These are phyloP conservation scores for Mikania micrantha DNA, from an alignment of 129 eudicot genomes.

Conservation along the genomic window DNA sequence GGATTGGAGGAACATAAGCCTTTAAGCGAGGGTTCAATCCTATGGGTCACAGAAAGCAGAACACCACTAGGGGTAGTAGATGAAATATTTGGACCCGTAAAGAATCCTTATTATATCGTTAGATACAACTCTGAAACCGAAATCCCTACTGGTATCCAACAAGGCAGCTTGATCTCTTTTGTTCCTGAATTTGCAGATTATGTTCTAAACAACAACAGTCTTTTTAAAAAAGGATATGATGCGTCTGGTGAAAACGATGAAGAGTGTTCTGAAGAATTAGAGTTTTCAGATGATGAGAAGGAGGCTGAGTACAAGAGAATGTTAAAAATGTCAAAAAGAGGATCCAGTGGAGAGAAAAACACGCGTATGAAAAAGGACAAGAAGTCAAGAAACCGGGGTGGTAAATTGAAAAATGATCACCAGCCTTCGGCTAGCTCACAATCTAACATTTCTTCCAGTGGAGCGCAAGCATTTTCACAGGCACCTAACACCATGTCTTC, in stretches of 20 bases:
- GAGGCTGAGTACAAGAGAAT: slow-evolving; percentile 77
- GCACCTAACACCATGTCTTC: background rate
- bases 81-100: slow-evolving; percentile 90
- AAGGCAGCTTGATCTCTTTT: slow-evolving; percentile 64
- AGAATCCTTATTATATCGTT: slow-evolving; percentile 79
- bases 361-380: slow-evolving; percentile 32
- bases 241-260: slow-evolving; percentile 88
- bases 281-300: slow-evolving; percentile 88
- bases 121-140: slow-evolving; percentile 74
- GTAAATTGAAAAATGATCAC: slow-evolving; percentile 26
- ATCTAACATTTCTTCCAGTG: slow-evolving; percentile 10
- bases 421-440: slow-evolving; percentile 19
- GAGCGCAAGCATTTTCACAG: background rate
- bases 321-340: slow-evolving; percentile 68
- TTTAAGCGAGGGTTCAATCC: slow-evolving; percentile 73
- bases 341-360: slow-evolving; percentile 31
- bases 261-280: slow-evolving; percentile 59
- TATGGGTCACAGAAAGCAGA: slow-evolving; percentile 81
- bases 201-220: slow-evolving; percentile 53
- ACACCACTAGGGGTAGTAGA: slow-evolving; percentile 73
- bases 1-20: slow-evolving; percentile 77
- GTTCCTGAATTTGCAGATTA: slow-evolving; percentile 75
- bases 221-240: slow-evolving; percentile 83
- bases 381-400: slow-evolving; percentile 32
- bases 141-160: slow-evolving; percentile 56